phyloP scores from a whole-genome alignment of 2,329 filamentous ascomycete species.

The Cytospora piceae region DNA sequence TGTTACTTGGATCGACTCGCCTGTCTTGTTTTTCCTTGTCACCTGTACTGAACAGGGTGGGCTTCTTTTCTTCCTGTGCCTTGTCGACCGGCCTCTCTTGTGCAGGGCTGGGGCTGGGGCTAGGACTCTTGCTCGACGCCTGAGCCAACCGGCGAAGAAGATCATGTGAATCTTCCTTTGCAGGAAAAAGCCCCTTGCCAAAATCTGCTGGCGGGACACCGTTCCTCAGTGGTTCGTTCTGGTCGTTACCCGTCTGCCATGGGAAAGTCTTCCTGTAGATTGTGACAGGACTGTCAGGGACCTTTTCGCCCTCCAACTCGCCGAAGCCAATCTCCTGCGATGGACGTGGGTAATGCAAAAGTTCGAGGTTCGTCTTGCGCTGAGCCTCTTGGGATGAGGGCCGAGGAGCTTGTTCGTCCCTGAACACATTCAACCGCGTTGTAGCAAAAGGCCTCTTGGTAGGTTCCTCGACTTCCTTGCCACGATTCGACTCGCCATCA shows the following conservation, averaged over 20 bases:
- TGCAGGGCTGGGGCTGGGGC: constrained; percentile 44
- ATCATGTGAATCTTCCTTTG: constrained; percentile 50
- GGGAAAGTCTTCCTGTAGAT: constrained; percentile 39
- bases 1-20: background rate
- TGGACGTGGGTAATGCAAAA: constrained; percentile 3
- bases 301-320: constrained; percentile 38
- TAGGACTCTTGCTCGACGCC: constrained; percentile 44
- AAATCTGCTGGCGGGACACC: constrained; percentile 25
- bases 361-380: constrained; percentile 39
- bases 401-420: constrained; percentile 50
- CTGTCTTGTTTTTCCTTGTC: background rate
- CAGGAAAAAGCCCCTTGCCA: constrained; percentile 33
- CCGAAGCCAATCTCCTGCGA: constrained; percentile 2
- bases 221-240: constrained; percentile 22
- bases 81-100: constrained; percentile 35
- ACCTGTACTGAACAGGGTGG: too few relatives aligned
- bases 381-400: constrained; percentile 48
- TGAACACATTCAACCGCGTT: constrained; percentile 56
- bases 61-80: constrained; percentile 28
- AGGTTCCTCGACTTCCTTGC: constrained; percentile 47
- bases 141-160: constrained; percentile 54
- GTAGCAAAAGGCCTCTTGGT: constrained; percentile 53
- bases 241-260: constrained; percentile 14
- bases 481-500: constrained; percentile 31
- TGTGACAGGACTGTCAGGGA: constrained; percentile 47